Evolutionary conservation across 1,284 basidiomycete species (phyloP).

Genomic region (Moesziomyces sp.): DNA sequence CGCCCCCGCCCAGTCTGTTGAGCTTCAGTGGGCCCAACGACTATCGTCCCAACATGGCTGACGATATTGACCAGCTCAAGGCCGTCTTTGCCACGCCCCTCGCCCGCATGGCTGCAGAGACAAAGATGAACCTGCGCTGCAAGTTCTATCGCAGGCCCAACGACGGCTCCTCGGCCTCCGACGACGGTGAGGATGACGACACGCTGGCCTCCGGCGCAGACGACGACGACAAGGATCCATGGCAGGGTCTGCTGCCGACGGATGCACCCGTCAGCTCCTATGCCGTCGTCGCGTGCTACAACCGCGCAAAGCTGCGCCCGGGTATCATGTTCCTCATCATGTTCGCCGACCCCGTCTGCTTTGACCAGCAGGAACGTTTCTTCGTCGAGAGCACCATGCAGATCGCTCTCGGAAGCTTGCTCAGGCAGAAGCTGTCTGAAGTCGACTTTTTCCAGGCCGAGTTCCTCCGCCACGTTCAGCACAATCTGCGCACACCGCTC

Average conservation of each 20-base stretch:
- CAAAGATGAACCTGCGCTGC: conserved; percentile 36
- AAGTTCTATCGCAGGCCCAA: conserved; percentile 20
- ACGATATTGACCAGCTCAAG: conserved; percentile 26
- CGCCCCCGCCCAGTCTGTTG: conserved; percentile 26
- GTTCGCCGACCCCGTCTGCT: conserved; percentile 20
- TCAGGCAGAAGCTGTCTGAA: conserved; percentile 46
- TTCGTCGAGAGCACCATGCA: conserved; percentile 39
- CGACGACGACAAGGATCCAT: conserved; percentile 20
- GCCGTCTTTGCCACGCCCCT: conserved; percentile 20
- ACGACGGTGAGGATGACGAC: conserved; percentile 12
- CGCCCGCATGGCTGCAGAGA: conserved; percentile 23
- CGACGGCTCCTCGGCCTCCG: conserved; percentile 14
- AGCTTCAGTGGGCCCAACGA: conserved; percentile 19
- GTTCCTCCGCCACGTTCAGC: conserved; percentile 53
- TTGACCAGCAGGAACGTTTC: conserved; percentile 44
- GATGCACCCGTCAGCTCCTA: conserved; percentile 23
- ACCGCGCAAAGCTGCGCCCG: conserved; percentile 33
- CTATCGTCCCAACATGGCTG: conserved; percentile 26
- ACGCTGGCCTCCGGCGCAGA: neutral
- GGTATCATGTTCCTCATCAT: conserved; percentile 47
- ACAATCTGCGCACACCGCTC: conserved; percentile 57
- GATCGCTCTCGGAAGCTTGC: conserved; percentile 33
- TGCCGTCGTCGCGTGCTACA: conserved; percentile 36
- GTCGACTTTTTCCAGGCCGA: conserved; percentile 54
- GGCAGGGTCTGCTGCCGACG: conserved; percentile 28